A percentile compares a stretch with the other conserved stretches of the same genome.
These are phyloP conservation scores for Bryoglossum gracile DNA, from an alignment of 495 filamentous ascomycete species.

Conservation along the genomic window DNA sequence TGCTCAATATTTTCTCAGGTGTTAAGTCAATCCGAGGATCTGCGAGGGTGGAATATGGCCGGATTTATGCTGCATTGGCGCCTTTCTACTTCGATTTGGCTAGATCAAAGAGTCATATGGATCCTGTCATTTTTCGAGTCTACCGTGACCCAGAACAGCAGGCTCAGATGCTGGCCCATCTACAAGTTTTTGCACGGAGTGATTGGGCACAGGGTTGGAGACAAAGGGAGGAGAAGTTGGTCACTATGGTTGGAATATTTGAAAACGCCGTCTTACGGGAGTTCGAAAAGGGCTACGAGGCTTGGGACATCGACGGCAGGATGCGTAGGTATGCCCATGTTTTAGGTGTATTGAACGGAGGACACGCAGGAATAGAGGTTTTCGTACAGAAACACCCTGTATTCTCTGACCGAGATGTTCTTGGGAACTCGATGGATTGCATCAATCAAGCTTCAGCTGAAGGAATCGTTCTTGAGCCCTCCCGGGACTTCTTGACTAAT, in stretches of 20 bases:
- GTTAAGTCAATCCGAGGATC: slow-evolving; percentile 75
- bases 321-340: slow-evolving; percentile 89
- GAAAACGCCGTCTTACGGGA: slow-evolving; percentile 85
- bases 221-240: slow-evolving; percentile 60
- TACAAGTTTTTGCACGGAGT: slow-evolving; percentile 68
- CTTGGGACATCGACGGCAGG: slow-evolving; percentile 78
- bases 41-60: slow-evolving; percentile 85
- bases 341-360: slow-evolving; percentile 74
- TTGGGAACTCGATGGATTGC: slow-evolving; percentile 77
- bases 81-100: slow-evolving; percentile 84
- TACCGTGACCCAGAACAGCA: slow-evolving; percentile 85
- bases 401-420: slow-evolving; percentile 59
- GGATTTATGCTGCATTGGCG: slow-evolving; percentile 77
- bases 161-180: slow-evolving; percentile 76
- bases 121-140: slow-evolving; percentile 75
- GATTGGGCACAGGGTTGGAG: slow-evolving; percentile 71
- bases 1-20: slow-evolving; percentile 58
- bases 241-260: slow-evolving; percentile 72
- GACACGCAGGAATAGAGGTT: slow-evolving; percentile 65
- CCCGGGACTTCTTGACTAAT: slow-evolving; percentile 70
- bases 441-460: slow-evolving; percentile 58
- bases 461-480: slow-evolving; percentile 65
- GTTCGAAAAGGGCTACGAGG: slow-evolving; percentile 85
- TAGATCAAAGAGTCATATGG: slow-evolving; percentile 62
- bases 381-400: slow-evolving; percentile 86